phyloP scores from a whole-genome alignment of 192 early-diverging fungal genomes.

The Haplosporangium gracile region DNA sequence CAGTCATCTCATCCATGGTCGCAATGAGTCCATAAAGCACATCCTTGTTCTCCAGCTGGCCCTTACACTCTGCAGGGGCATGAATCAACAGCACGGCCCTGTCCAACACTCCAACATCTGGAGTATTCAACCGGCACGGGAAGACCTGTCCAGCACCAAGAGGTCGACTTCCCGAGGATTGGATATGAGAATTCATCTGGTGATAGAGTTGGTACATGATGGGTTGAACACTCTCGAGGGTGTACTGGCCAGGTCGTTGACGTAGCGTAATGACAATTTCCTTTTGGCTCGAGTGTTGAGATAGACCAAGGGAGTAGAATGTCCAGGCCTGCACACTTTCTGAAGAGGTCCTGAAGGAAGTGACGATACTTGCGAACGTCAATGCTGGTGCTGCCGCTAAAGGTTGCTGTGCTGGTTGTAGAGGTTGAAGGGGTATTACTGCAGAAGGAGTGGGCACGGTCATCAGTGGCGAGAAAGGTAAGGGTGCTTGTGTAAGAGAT shows the following conservation, averaged over 20 bases:
- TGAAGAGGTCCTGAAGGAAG: conserved; percentile 46
- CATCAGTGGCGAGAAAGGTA: background rate
- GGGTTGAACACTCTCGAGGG: conserved; percentile 39
- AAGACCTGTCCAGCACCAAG: conserved; percentile 40
- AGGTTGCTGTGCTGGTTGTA: background rate
- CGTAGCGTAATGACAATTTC: conserved; percentile 50
- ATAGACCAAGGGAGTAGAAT: conserved; percentile 45
- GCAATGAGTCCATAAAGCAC: conserved; percentile 49
- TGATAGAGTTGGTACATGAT: conserved; percentile 44
- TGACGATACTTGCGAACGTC: conserved; percentile 48
- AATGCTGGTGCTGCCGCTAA: conserved; percentile 2
- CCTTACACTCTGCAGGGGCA: conserved; percentile 44
- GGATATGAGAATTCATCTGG: conserved; percentile 41
- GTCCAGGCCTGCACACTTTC: conserved; percentile 45
- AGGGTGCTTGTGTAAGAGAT: background rate
- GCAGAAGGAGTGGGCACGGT: background rate
- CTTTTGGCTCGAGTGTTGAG: conserved; percentile 38
- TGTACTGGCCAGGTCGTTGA: conserved; percentile 38
- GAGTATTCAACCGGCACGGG: conserved; percentile 38
- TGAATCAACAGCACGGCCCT: conserved; percentile 38
- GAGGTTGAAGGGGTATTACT: background rate
- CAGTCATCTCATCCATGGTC: conserved; percentile 43
- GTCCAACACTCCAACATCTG: conserved; percentile 23
- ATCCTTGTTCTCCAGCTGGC: conserved; percentile 39
- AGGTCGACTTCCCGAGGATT: conserved; percentile 25